Percentiles rank a stretch among this genome's conserved stretches.
Conservation (phyloP, 805 yeast species). For the Ogataea sp. region DNA sequence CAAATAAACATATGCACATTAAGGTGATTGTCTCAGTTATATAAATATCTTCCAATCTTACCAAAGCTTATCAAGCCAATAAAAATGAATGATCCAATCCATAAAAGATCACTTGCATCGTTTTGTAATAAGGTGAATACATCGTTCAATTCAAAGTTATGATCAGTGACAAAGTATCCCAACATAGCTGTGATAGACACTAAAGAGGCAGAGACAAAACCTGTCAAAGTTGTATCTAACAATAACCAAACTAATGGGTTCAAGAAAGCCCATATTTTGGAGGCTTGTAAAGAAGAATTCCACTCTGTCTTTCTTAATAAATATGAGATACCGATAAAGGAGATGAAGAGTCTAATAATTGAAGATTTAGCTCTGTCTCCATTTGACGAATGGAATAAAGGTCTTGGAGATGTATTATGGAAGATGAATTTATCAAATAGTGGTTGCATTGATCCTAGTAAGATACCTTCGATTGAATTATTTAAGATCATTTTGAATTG, state of each 20-base stretch:
- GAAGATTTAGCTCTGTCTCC: conserved; percentile 5
- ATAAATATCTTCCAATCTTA: conserved; percentile 27
- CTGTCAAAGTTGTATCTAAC: conserved; percentile 16
- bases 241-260: conserved; percentile 59
- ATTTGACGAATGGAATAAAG: conserved; percentile 1
- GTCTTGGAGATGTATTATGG: conserved; percentile 1
- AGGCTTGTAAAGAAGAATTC: conserved; percentile 58
- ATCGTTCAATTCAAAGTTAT: neutral
- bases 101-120: conserved; percentile 34
- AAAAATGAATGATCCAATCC: conserved; percentile 59
- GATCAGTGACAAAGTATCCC: neutral
- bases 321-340: conserved; percentile 63
- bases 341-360: conserved; percentile 38
- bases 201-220: conserved; percentile 12
- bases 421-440: conserved; percentile 20
- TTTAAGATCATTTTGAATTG: conserved; percentile 4
- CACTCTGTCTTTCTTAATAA: conserved; percentile 66
- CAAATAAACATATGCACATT: too few relatives aligned
- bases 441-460: conserved; percentile 52
- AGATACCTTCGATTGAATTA: conserved; percentile 45
- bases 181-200: conserved; percentile 11
- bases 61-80: conserved; percentile 62
- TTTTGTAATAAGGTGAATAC: neutral
- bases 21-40: neutral
- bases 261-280: conserved; percentile 52